Base-by-base conservation (phyloP, 176 grass and related monocot species). In the Zoysia japonica region DNA sequence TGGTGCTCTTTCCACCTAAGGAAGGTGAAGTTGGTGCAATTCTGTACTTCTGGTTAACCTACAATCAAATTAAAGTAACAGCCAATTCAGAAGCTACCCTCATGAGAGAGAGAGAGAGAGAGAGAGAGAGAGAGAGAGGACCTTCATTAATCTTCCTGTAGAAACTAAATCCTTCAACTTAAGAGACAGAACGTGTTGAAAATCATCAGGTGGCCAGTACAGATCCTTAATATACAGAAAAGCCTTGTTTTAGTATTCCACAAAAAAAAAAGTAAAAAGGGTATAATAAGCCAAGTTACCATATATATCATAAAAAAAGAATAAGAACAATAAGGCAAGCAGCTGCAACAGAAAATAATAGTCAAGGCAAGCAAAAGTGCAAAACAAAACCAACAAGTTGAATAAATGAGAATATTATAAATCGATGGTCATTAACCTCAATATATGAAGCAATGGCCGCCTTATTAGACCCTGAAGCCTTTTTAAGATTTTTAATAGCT, bases 41-140 rank as follows among this genome's bases (percentile, higher is more conserved):
- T 83, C 88, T 92, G 67, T 94, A 97, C 53, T 92, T 94, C 71
- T 80, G 79, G 59, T 90, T 92, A 38, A 87, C 87, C 95, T 97
- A 82, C 62, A 91, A 56, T 45, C 61, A 72, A 59, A 76, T 81
- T 70, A 44, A 61, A 79, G 79, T 5, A 74, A 36, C 65, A 75
- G 14, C 3, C 15, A 63, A 13, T 60, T 79, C 11, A 81, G 45
- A 67, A 72, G 20, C 50, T 37, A 5, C 6, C 9, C 13, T 35
- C 9, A 53, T 60, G 28, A 28, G 28, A 28, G 28, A 28, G 28
- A 28, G 28, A 28, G 28, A 28, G 57, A 51, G 14, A 64, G n/a
- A n/a, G n/a, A n/a, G n/a, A n/a, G n/a, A 28, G 28, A 28, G 57
- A 20, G 50, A 50, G 46, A 55, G 52, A 43, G 35, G 78, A 97